phyloP scores from a whole-genome alignment of 495 filamentous ascomycete genomes.

The Talaromyces ruber region DNA sequence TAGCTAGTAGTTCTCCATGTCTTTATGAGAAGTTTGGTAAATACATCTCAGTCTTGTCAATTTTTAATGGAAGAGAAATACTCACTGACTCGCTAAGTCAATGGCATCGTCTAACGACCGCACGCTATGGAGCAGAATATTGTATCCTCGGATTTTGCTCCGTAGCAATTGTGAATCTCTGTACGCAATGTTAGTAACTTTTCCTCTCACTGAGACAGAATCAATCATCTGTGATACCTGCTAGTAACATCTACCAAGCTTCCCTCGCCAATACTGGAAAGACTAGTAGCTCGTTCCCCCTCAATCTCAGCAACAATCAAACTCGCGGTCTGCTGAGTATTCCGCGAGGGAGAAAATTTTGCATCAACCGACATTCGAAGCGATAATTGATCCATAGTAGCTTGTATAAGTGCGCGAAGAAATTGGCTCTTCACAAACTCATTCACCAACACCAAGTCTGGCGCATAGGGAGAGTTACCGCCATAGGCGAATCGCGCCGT shows the following conservation, averaged over 20 bases:
- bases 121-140: constrained; percentile 25
- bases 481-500: constrained; percentile 40
- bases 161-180: background rate
- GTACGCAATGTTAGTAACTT: background rate
- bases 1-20: constrained; percentile 21
- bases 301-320: background rate
- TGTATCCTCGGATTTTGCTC: background rate
- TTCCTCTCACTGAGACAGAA: background rate
- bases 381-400: constrained; percentile 14
- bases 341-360: constrained; percentile 10
- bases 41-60: background rate
- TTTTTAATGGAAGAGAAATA: background rate
- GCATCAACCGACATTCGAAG: constrained; percentile 22
- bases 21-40: constrained; percentile 9
- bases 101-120: constrained; percentile 39
- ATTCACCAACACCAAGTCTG: constrained; percentile 47
- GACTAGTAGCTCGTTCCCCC: background rate
- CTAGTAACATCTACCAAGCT: background rate
- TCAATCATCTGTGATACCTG: background rate
- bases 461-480: constrained; percentile 42
- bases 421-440: constrained; percentile 29
- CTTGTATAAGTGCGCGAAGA: background rate
- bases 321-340: background rate
- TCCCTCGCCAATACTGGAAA: background rate
- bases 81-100: constrained; percentile 24